These are phyloP conservation scores for Ogataea pini DNA, from an alignment of 805 yeast species.

Conservation along the genomic window DNA sequence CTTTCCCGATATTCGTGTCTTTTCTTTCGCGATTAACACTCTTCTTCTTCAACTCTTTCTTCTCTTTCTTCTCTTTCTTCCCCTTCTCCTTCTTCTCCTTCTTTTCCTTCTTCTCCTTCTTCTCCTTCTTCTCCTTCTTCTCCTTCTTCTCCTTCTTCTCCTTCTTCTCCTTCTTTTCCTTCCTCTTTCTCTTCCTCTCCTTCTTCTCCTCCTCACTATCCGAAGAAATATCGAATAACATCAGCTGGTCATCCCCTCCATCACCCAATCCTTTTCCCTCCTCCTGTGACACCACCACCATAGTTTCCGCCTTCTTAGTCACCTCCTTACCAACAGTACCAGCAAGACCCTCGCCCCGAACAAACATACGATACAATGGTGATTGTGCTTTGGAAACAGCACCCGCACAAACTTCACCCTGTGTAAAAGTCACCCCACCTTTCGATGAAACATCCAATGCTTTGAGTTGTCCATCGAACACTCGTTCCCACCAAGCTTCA, in stretches of 20 bases:
- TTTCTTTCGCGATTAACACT: no score
- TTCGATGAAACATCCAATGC: constrained; percentile 48
- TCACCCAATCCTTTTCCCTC: neutral
- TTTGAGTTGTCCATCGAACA: constrained; percentile 91
- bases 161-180: constrained; percentile 25
- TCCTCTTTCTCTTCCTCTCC: constrained; percentile 30
- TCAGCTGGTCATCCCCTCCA: constrained; percentile 19
- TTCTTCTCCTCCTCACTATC: constrained; percentile 25
- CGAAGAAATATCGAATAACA: constrained; percentile 26
- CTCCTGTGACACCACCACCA: constrained; percentile 14
- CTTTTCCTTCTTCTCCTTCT: constrained; percentile 23
- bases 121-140: constrained; percentile 15
- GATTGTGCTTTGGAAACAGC: constrained; percentile 55
- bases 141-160: constrained; percentile 11
- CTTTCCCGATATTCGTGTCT: no score
- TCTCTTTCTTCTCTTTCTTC: no score
- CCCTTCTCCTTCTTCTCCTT: constrained; percentile 21
- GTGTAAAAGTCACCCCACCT: constrained; percentile 29
- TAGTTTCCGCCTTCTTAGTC: constrained; percentile 3
- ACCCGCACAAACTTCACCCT: constrained; percentile 48
- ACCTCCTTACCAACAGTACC: constrained; percentile 58
- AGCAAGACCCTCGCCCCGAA: constrained; percentile 77
- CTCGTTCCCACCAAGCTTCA: constrained; percentile 96
- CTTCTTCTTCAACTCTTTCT: no score
- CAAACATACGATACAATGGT: constrained; percentile 84